These are phyloP conservation scores for Coemansia sp. DNA, from an alignment of 192 early-diverging fungal species.

Conservation along the genomic window DNA sequence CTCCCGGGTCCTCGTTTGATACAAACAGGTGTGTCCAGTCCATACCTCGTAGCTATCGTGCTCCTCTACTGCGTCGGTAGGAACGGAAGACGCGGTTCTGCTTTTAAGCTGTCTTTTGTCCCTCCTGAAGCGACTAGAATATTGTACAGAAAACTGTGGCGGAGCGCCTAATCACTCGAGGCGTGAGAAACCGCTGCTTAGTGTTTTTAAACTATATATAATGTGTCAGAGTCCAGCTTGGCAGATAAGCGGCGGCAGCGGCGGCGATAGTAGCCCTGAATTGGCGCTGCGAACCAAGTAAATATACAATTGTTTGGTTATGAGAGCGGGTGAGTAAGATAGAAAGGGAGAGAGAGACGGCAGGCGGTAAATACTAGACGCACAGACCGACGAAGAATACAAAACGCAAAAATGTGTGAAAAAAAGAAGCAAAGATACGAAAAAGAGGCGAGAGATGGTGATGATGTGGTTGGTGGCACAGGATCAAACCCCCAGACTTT, in stretches of 20 bases:
- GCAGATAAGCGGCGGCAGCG: background rate
- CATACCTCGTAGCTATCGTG: conserved; percentile 16
- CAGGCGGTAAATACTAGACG: background rate
- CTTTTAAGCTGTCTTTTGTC: background rate
- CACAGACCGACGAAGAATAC: background rate
- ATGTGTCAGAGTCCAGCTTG: background rate
- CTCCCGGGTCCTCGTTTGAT: conserved; percentile 21
- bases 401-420: background rate
- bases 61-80: background rate
- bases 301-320: background rate
- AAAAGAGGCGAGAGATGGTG: background rate
- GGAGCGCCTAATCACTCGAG: background rate
- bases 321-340: no score
- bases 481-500: no score
- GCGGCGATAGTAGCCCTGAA: background rate
- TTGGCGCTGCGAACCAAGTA: conserved; percentile 1
- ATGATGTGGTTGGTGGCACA: background rate
- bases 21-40: conserved; percentile 53
- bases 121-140: background rate
- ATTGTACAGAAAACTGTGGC: conserved; percentile 6
- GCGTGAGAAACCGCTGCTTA: conserved; percentile 3
- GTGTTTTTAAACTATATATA: background rate
- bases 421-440: background rate
- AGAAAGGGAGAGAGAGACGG: background rate
- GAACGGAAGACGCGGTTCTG: background rate